Base-by-base conservation (phyloP, 768 basidiomycete species). In the Mycena alexandri region DNA sequence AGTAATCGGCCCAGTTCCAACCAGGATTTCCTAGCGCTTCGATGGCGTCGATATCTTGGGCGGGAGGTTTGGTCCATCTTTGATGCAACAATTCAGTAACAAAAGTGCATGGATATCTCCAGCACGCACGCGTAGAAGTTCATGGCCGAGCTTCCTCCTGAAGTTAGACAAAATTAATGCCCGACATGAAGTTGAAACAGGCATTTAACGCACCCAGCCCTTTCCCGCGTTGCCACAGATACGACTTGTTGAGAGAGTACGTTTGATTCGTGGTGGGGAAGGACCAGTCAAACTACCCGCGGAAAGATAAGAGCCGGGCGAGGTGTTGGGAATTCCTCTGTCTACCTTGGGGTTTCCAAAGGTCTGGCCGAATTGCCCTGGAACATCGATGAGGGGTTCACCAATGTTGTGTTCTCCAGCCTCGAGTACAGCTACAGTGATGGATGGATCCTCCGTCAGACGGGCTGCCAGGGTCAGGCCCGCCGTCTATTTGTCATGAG, bases 21-120 rank as follows among this genome's bases (percentile, higher is more conserved):
- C 86, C 86, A 5, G 79, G 78, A 59, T 87, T 87, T 11, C 86
- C 86, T 14, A 88, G 77, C 56, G 76, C 75, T 68, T 87, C 86
- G 52, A 83, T 77, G 11, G 76, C 78, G 56, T 79, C 74, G 34
- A 77, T 63, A 54, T 78, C 78, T 14, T 50, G 61, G n/a, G 72
- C 73, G 43, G 77, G 78, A 21, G 79, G 78, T 56, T 77, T 75
- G 54, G 68, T 73, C 79, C 78, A 79, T 25, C 43, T 48, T 48
- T 17, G 44, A 62, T 29, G 61, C 14, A 21, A 21, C 5, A 48
- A 62, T 29, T 14, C 29, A 62, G 25, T 7, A 71, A 65, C 55
- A 21, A 29, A 79, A 80, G 33, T 69, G 68, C 6, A 51, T 76
- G 74, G 76, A 80, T 58, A 12, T 13, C 11, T 58, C 29, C 38